phyloP scores from a whole-genome alignment of 2,329 filamentous ascomycete species.

The Seiridium unicorne region DNA sequence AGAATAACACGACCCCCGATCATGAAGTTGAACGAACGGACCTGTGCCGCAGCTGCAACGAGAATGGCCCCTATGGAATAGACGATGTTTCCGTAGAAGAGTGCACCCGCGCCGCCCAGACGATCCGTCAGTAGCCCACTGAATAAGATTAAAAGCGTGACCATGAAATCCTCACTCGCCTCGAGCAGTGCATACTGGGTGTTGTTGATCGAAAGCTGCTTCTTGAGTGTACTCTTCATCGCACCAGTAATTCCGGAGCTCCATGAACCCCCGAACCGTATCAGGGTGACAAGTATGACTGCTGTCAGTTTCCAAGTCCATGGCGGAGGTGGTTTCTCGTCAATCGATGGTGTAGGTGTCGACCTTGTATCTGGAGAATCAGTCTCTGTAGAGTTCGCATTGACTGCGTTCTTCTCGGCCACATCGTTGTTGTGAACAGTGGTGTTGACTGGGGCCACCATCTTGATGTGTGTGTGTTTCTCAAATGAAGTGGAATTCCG shows the following conservation, averaged over 20 bases:
- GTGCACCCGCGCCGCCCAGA: slow-evolving; percentile 55
- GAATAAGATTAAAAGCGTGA: slow-evolving; percentile 51
- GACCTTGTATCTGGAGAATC: background rate
- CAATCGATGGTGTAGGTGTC: background rate
- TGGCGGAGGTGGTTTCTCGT: slow-evolving; percentile 8
- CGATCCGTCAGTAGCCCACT: slow-evolving; percentile 57
- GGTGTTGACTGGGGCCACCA: background rate
- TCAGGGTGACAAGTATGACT: slow-evolving; percentile 48
- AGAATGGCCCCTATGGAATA: slow-evolving; percentile 58
- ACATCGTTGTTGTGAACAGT: background rate
- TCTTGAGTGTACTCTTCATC: slow-evolving; percentile 61
- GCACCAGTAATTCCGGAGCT: slow-evolving; percentile 59
- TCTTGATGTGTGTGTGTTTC: background rate
- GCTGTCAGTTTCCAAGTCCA: slow-evolving; percentile 33
- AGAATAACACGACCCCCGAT: slow-evolving; percentile 54
- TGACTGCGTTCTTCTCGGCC: background rate
- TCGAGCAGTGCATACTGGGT: slow-evolving; percentile 58
- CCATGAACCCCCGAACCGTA: slow-evolving; percentile 61
- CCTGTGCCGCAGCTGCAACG: slow-evolving; percentile 54
- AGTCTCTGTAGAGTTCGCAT: background rate
- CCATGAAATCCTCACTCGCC: slow-evolving; percentile 62
- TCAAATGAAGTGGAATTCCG: background rate
- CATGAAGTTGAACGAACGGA: slow-evolving; percentile 60
- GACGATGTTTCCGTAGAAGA: slow-evolving; percentile 61
- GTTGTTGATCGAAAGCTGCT: slow-evolving; percentile 59